Percentiles rank a stretch among this genome's conserved stretches.
Conservation (phyloP, 2,329 filamentous ascomycete genomes). For the Dryadomyces quercivorus region DNA sequence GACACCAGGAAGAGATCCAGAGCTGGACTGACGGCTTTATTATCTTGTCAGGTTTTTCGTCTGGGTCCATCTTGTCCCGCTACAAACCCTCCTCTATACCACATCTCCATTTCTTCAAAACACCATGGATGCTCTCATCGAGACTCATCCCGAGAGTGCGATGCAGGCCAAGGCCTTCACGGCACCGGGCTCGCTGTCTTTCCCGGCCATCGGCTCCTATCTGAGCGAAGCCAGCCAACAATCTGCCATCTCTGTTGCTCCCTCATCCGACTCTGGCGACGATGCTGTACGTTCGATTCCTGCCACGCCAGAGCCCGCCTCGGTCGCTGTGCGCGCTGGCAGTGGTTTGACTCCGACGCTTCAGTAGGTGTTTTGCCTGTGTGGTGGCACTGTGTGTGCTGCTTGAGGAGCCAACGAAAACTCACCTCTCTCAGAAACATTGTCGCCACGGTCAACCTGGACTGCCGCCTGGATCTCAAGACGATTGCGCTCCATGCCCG, state of each 20-base stretch:
- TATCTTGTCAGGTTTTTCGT: neutral
- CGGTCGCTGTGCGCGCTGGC: conserved; percentile 67
- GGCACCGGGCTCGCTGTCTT: conserved; percentile 87
- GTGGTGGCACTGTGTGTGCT: conserved; percentile 15
- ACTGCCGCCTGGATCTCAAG: conserved; percentile 95
- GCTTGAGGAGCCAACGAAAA: neutral
- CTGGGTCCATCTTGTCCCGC: conserved; percentile 3
- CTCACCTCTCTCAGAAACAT: conserved; percentile 66
- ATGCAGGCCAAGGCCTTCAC: conserved; percentile 94
- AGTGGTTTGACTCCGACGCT: conserved; percentile 86
- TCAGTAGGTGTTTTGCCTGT: conserved; percentile 77
- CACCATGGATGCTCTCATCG: conserved; percentile 67
- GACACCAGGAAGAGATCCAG: no score
- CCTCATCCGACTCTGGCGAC: neutral
- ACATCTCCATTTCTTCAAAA: no score
- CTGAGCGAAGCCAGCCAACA: neutral
- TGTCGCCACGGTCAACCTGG: conserved; percentile 95
- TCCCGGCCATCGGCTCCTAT: conserved; percentile 38
- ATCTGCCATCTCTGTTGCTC: neutral
- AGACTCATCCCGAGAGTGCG: conserved; percentile 83
- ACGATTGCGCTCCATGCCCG: conserved; percentile 96
- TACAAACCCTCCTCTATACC: neutral
- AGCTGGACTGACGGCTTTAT: no score
- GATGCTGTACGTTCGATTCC: conserved; percentile 49
- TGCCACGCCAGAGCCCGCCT: conserved; percentile 83